Evolutionary conservation across 306 rosid species (phyloP).

Genomic region (Vachellia collinsii): DNA sequence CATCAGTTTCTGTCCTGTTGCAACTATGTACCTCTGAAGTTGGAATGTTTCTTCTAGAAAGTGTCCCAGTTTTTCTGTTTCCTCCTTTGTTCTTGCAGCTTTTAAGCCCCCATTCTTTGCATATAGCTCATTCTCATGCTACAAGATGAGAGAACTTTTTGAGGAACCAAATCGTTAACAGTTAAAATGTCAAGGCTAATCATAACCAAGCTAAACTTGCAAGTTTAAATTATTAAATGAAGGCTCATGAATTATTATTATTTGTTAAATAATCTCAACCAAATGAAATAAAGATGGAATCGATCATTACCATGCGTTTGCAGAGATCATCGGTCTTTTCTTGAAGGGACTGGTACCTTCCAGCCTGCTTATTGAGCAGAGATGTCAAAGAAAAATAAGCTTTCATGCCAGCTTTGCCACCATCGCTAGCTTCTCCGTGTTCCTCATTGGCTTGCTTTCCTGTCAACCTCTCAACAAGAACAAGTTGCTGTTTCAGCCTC

Average conservation of each 20-base stretch:
- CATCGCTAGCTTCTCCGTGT: conserved; percentile 46
- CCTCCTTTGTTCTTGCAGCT: conserved; percentile 64
- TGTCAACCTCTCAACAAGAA: conserved; percentile 76
- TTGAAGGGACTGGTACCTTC: conserved; percentile 84
- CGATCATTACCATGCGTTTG: conserved; percentile 75
- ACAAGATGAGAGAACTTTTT: conserved; percentile 23
- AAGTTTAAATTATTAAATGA: not conserved
- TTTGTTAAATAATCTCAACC: not conserved
- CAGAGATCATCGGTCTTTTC: conserved; percentile 79
- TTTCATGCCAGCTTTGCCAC: conserved; percentile 52
- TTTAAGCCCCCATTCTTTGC: conserved; percentile 54
- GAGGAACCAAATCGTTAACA: conserved; percentile 3
- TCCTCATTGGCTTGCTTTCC: conserved; percentile 69
- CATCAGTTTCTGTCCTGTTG: conserved; percentile 81
- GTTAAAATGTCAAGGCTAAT: not conserved
- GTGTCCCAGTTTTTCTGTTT: conserved; percentile 63
- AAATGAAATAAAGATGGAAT: conserved; percentile 13
- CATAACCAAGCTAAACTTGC: not conserved
- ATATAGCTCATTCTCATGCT: conserved; percentile 71
- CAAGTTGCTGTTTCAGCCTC: conserved; percentile 88
- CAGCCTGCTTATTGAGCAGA: conserved; percentile 76
- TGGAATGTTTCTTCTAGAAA: conserved; percentile 91
- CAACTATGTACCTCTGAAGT: conserved; percentile 85
- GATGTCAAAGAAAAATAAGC: conserved; percentile 56
- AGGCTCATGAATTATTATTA: not conserved